Evolutionary conservation across 495 filamentous ascomycete species (phyloP).

Genomic region (Penicillium roqueforti): DNA sequence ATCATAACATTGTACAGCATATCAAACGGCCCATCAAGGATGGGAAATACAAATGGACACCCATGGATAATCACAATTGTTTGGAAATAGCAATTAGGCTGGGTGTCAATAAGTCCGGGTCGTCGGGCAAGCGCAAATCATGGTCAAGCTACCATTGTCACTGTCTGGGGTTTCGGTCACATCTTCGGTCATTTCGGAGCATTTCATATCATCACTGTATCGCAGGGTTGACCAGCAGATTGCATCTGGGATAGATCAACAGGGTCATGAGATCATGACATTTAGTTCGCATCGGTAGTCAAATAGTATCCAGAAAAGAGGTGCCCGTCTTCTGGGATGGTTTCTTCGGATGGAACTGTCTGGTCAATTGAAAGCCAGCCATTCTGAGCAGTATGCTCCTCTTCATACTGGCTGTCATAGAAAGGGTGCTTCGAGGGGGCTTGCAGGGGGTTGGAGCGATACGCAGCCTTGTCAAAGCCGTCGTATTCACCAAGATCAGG

Average conservation of each 20-base stretch:
- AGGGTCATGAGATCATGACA: background rate
- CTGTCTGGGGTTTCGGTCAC: background rate
- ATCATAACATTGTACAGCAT: slow-evolving; percentile 16
- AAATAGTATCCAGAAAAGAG: slow-evolving; percentile 35
- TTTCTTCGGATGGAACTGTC: slow-evolving; percentile 29
- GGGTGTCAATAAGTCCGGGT: background rate
- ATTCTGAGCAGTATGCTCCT: slow-evolving; percentile 3
- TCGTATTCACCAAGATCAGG: slow-evolving; percentile 30
- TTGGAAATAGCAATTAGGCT: slow-evolving; percentile 1
- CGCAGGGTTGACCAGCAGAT: background rate
- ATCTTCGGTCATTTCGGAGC: background rate
- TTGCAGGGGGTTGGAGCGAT: slow-evolving; percentile 39
- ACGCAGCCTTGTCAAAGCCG: slow-evolving; percentile 26
- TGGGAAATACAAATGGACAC: slow-evolving; percentile 3
- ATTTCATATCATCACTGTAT: background rate
- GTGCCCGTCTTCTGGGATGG: slow-evolving; percentile 31
- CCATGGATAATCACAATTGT: background rate
- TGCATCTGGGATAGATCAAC: background rate
- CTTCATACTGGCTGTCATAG: slow-evolving; percentile 19
- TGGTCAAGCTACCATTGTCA: slow-evolving; percentile 4
- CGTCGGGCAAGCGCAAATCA: slow-evolving; percentile 5
- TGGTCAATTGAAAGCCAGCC: slow-evolving; percentile 12
- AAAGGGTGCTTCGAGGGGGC: slow-evolving; percentile 18
- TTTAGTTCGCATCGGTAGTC: slow-evolving; percentile 24
- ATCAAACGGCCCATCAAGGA: slow-evolving; percentile 1